Base-by-base conservation (phyloP, 1,284 basidiomycete genomes). In the Ustilago trichophora region DNA sequence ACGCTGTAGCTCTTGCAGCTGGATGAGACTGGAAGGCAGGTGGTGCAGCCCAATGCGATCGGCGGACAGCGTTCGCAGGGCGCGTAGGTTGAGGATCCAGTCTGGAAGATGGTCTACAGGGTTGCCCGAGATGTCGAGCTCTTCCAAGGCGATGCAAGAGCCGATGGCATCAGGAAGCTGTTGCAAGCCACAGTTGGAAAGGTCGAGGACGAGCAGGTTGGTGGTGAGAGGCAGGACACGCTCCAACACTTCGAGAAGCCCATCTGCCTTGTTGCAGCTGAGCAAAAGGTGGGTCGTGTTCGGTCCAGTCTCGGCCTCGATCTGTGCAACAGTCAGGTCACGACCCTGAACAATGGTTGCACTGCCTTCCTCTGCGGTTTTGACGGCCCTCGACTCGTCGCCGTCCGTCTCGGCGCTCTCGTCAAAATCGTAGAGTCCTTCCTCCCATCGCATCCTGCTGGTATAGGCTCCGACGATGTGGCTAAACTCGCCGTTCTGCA, bases 91-190 rank as follows among this genome's bases (percentile, higher is more conserved):
- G 26, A 88, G 87, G 33, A 97, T 84, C 82, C 93, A 93, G 24
- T 62, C 48, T 1, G 65, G 48, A 21, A 62, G 34, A 26, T 18
- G 57, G 3, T 62, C 88, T 37, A 98, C 85, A 1, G 91, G 90
- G 81, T 98, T 98, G 50, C 88, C 89, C 12, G 92, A 92, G 47
- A 98, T 86, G 80, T 98, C 96, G 49, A 98, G 86, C 83, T 98
- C 96, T 80, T 98, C 93, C 33, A 98, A 87, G 68, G 85, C 86
- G 53, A 85, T 84, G 82, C 94, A 97, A 19, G 87, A 83, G 19
- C 88, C 86, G 36, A 98, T 87, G 13, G 88, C 86, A 5, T 88
- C 88, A 3, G 95, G 93, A 36, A 98, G 84, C 22, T 88, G 88
- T 31, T 87, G 86, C 32, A 98, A 86, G 66, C 90, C 89, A 82